A percentile compares a stretch with the other conserved stretches of the same genome.
phyloP scores from a whole-genome alignment of 2,329 filamentous ascomycete genomes.

The Hortaea sp. region DNA sequence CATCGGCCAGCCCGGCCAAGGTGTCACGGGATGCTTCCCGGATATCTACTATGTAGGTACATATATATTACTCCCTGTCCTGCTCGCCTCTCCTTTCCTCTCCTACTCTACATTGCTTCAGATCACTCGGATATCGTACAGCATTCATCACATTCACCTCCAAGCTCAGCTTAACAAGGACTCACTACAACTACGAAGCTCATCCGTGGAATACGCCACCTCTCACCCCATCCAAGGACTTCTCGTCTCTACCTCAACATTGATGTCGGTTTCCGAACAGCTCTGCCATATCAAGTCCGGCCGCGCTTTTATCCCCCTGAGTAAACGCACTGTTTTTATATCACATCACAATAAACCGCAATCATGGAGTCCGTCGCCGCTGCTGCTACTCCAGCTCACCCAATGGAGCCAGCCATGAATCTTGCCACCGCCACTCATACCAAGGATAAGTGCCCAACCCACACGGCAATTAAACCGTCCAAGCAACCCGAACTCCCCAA shows the following conservation, averaged over 20 bases:
- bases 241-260: background rate
- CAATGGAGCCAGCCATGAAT: conserved; percentile 30
- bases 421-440: background rate
- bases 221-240: too few species aligned
- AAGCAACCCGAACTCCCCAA: background rate
- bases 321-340: background rate
- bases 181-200: too few species aligned
- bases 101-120: too few species aligned
- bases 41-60: too few species aligned
- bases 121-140: too few species aligned
- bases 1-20: too few species aligned
- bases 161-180: too few species aligned
- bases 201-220: too few species aligned
- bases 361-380: conserved; percentile 35
- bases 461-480: background rate
- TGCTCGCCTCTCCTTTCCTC: too few species aligned
- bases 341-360: conserved; percentile 32
- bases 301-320: conserved; percentile 36
- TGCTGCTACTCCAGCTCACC: conserved; percentile 16
- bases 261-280: conserved; percentile 26
- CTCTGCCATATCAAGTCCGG: conserved; percentile 36
- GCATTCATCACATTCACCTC: too few species aligned
- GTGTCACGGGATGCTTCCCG: too few species aligned
- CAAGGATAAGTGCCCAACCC: background rate
- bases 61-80: too few species aligned